Conservation (phyloP, 2,329 filamentous ascomycete genomes). For the Ciborinia camelliae region DNA sequence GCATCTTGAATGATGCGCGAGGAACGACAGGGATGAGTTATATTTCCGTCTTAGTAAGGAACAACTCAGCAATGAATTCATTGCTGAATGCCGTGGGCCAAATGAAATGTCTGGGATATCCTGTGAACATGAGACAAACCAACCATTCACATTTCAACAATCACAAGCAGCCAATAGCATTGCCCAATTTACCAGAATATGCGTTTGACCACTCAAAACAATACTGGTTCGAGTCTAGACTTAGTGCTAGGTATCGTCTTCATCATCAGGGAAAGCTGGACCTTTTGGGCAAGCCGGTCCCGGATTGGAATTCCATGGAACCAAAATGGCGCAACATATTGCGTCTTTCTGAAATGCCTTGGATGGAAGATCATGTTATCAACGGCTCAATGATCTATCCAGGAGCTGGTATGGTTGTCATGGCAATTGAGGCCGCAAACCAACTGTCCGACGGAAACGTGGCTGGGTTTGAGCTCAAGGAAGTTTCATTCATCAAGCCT, state of each 20-base stretch:
- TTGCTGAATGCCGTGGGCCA: too few relatives aligned
- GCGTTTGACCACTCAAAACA: constrained; percentile 49
- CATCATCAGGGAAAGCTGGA: constrained; percentile 43
- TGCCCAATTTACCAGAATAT: constrained; percentile 49
- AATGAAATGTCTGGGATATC: too few relatives aligned
- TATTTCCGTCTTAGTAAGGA: too few relatives aligned
- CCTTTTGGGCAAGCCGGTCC: constrained; percentile 31
- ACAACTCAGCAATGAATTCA: too few relatives aligned
- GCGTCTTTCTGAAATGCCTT: constrained; percentile 30
- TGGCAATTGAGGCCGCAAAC: constrained; percentile 34
- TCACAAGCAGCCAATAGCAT: too few relatives aligned
- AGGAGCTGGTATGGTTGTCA: constrained; percentile 33
- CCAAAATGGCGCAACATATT: constrained; percentile 36
- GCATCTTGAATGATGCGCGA: too few relatives aligned
- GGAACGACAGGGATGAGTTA: too few relatives aligned
- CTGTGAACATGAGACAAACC: too few relatives aligned
- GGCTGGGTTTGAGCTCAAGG: constrained; percentile 32
- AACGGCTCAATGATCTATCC: constrained; percentile 32
- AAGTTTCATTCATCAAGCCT: constrained; percentile 46
- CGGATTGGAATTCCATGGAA: constrained; percentile 25
- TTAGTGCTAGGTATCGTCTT: constrained; percentile 45
- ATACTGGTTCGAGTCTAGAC: constrained; percentile 52
- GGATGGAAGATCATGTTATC: constrained; percentile 39
- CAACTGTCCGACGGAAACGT: constrained; percentile 22
- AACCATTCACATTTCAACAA: too few relatives aligned